A percentile compares a stretch with the other conserved stretches of the same genome.
Evolutionary conservation across 495 filamentous ascomycete species (phyloP).

Genomic region (Hypoxylon trugodes): DNA sequence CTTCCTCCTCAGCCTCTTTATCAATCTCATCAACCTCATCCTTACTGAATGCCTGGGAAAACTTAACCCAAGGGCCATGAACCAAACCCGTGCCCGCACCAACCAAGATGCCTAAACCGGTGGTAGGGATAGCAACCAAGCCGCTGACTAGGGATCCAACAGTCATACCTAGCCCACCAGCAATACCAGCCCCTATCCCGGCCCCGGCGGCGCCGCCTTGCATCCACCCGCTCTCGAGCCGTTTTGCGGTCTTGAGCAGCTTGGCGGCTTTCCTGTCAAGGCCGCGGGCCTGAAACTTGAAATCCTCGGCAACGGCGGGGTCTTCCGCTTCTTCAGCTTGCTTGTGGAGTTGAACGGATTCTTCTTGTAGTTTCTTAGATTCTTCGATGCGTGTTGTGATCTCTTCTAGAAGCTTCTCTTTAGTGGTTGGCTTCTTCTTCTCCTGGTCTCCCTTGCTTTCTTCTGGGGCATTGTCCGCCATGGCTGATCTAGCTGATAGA

Average conservation of each 20-base stretch:
- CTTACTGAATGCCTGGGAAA: slow-evolving; percentile 36
- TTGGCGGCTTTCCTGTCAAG: slow-evolving; percentile 40
- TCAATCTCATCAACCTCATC: slow-evolving; percentile 45
- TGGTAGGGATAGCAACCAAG: slow-evolving; percentile 44
- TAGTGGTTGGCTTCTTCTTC: slow-evolving; percentile 34
- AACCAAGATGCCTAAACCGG: slow-evolving; percentile 43
- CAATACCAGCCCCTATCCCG: slow-evolving; percentile 48
- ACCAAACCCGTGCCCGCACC: slow-evolving; percentile 47
- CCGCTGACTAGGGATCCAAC: slow-evolving; percentile 48
- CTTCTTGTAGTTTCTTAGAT: slow-evolving; percentile 39
- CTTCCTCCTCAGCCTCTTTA: slow-evolving; percentile 40
- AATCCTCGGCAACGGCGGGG: slow-evolving; percentile 34
- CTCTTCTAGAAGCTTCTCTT: slow-evolving; percentile 42
- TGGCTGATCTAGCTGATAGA: slow-evolving; percentile 11
- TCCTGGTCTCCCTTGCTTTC: slow-evolving; percentile 13
- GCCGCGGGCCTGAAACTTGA: slow-evolving; percentile 38
- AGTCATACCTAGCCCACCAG: slow-evolving; percentile 43
- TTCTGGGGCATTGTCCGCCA: slow-evolving; percentile 1
- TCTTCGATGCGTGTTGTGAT: slow-evolving; percentile 42
- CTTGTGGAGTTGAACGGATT: slow-evolving; percentile 38
- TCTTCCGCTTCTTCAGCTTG: slow-evolving; percentile 39
- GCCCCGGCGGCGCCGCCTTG: slow-evolving; percentile 48
- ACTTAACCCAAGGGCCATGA: slow-evolving; percentile 51
- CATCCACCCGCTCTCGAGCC: slow-evolving; percentile 49
- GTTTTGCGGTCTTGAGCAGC: slow-evolving; percentile 44